These are phyloP conservation scores for Plasmopara muralis DNA, from an alignment of 352 stramenopile species.

Conservation along the genomic window DNA sequence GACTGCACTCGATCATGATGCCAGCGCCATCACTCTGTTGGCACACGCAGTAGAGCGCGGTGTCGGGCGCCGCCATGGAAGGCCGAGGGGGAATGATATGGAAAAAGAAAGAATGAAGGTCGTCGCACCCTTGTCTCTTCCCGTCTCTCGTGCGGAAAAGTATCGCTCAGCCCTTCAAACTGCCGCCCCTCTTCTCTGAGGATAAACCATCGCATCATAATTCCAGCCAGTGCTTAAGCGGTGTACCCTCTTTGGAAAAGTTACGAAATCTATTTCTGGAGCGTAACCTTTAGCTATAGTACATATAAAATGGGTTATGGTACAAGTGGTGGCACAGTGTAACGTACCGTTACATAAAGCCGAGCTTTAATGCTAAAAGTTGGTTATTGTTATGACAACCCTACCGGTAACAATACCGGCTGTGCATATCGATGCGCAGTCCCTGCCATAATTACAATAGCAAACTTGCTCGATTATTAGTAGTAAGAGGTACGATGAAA, in stretches of 20 bases:
- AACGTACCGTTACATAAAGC: too few species aligned
- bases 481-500: too few species aligned
- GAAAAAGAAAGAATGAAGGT: slow-evolving; percentile 3
- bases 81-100: neutral
- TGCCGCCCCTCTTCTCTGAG: slow-evolving; percentile 8
- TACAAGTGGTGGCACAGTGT: too few species aligned
- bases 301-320: too few species aligned
- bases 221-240: slow-evolving; percentile 9
- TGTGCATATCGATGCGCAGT: too few species aligned
- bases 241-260: slow-evolving; percentile 11
- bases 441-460: too few species aligned
- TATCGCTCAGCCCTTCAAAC: slow-evolving; percentile 10
- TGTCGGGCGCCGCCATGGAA: slow-evolving; percentile 31
- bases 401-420: too few species aligned
- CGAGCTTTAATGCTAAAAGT: too few species aligned
- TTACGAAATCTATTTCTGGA: slow-evolving; percentile 7
- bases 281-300: slow-evolving; percentile 1
- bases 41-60: slow-evolving; percentile 78
- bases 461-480: too few species aligned
- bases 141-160: slow-evolving; percentile 9
- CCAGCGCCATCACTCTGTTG: slow-evolving; percentile 72
- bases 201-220: slow-evolving; percentile 6
- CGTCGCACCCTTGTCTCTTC: slow-evolving; percentile 7
- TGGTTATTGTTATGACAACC: too few species aligned
- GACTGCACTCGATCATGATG: slow-evolving; percentile 92